Evolutionary conservation across 1,139 yeast genomes (phyloP).

Genomic region (Hemisphaericaspora xylofermentans): DNA sequence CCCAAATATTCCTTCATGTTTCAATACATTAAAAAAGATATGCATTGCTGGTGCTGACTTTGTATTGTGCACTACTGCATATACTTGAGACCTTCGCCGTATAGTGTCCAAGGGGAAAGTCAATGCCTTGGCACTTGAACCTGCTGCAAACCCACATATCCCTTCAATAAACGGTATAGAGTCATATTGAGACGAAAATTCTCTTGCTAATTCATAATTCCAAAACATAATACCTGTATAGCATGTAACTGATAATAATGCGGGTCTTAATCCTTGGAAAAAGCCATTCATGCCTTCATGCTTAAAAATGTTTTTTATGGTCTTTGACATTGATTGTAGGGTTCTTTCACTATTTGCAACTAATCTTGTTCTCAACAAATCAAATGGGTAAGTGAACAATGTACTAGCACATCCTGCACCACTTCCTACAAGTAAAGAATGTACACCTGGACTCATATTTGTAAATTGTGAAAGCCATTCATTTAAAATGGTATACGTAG

Average conservation of each 20-base stretch:
- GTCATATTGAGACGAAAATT: slow-evolving; percentile 23
- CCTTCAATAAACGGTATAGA: slow-evolving; percentile 55
- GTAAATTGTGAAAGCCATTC: slow-evolving; percentile 32
- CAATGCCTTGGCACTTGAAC: slow-evolving; percentile 65
- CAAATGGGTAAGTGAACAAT: slow-evolving; percentile 79
- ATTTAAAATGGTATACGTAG: slow-evolving; percentile 63
- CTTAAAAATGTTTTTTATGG: slow-evolving; percentile 41
- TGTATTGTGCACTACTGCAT: slow-evolving; percentile 25
- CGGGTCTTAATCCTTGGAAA: slow-evolving; percentile 63
- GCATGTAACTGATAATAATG: slow-evolving; percentile 61
- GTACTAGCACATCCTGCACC: slow-evolving; percentile 79
- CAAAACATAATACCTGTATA: slow-evolving; percentile 71
- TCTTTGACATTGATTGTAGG: slow-evolving; percentile 47
- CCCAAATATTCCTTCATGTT: slow-evolving; percentile 61
- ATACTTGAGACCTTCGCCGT: slow-evolving; percentile 75
- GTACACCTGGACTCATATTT: slow-evolving; percentile 37
- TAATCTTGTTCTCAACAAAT: slow-evolving; percentile 76
- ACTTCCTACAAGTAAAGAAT: slow-evolving; percentile 67
- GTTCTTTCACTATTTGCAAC: slow-evolving; percentile 54
- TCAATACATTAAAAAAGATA: slow-evolving; percentile 35
- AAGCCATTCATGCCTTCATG: slow-evolving; percentile 58
- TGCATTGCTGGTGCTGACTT: slow-evolving; percentile 15
- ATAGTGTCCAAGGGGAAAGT: slow-evolving; percentile 87
- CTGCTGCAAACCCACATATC: slow-evolving; percentile 75
- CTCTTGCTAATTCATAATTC: slow-evolving; percentile 54